Conservation (phyloP, 129 eudicot species). For the Tanacetum coccineum region DNA sequence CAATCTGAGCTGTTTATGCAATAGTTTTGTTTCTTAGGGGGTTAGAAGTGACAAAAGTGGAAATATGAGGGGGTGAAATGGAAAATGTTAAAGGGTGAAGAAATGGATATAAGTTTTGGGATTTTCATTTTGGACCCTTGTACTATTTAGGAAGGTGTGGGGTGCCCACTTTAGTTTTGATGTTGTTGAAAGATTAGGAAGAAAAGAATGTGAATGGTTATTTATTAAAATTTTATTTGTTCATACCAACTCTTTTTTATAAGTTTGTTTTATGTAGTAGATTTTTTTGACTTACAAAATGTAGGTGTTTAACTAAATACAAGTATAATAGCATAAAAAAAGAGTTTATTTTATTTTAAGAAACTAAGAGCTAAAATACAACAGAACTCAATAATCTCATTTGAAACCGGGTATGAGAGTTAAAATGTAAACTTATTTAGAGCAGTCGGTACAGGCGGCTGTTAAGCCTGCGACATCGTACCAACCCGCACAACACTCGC, state of each 20-base stretch:
- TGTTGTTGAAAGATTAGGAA: constrained; percentile 16
- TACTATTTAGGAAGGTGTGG: neutral
- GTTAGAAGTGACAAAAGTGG: constrained; percentile 29
- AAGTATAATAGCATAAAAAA: too few relatives aligned
- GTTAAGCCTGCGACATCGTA: too few relatives aligned
- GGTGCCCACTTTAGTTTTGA: neutral
- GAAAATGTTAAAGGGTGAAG: constrained; percentile 17
- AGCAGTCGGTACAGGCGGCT: too few relatives aligned
- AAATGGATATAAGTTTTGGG: constrained; percentile 27
- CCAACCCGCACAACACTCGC: too few relatives aligned
- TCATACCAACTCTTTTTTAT: neutral
- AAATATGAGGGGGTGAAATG: constrained; percentile 16
- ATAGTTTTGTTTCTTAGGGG: constrained; percentile 25
- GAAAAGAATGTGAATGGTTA: constrained; percentile 21
- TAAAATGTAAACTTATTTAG: too few relatives aligned
- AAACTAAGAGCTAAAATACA: too few relatives aligned
- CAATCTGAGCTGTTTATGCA: constrained; percentile 75
- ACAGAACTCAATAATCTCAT: too few relatives aligned
- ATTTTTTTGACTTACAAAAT: too few relatives aligned
- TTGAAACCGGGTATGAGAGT: too few relatives aligned
- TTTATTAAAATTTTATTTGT: constrained; percentile 9
- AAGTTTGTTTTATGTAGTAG: neutral
- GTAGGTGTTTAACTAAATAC: too few relatives aligned
- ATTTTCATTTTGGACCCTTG: constrained; percentile 31
- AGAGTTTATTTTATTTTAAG: too few relatives aligned